Evolutionary conservation across 495 filamentous ascomycete genomes (phyloP).

Genomic region (Aspergillus sclerotiicarbonarius): DNA sequence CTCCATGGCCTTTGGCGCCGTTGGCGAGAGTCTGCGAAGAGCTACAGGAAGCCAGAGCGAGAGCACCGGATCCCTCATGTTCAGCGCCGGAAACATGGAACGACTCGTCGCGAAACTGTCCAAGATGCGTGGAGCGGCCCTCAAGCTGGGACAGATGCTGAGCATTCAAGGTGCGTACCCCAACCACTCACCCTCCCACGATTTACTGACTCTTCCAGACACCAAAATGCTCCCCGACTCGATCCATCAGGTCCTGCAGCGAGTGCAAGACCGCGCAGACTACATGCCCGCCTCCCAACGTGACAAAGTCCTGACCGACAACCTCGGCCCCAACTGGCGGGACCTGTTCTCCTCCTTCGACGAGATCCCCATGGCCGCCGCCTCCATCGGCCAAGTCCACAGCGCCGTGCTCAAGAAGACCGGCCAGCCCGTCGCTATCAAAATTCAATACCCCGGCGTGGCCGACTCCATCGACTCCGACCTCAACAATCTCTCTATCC

Average conservation of each 20-base stretch:
- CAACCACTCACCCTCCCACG: background rate
- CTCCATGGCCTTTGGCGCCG: slow-evolving; percentile 93
- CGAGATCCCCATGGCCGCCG: slow-evolving; percentile 89
- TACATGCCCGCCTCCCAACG: slow-evolving; percentile 96
- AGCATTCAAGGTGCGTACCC: slow-evolving; percentile 74
- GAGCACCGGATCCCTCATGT: slow-evolving; percentile 72
- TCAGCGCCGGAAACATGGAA: slow-evolving; percentile 87
- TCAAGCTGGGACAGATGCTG: slow-evolving; percentile 98
- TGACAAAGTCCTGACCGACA: slow-evolving; percentile 72
- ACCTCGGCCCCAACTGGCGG: slow-evolving; percentile 83
- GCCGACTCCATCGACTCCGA: slow-evolving; percentile 94
- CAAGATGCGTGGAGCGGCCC: slow-evolving; percentile 92
- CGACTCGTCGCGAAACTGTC: slow-evolving; percentile 88
- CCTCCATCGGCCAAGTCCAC: slow-evolving; percentile 98
- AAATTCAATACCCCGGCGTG: slow-evolving; percentile 97
- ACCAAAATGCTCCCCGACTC: slow-evolving; percentile 89
- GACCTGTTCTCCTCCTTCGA: slow-evolving; percentile 80
- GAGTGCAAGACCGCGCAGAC: slow-evolving; percentile 94
- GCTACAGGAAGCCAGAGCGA: slow-evolving; percentile 59
- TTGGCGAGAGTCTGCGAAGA: slow-evolving; percentile 77
- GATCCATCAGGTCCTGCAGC: slow-evolving; percentile 82
- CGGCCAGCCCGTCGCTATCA: slow-evolving; percentile 80
- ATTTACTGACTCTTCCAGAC: slow-evolving; percentile 46
- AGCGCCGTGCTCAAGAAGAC: slow-evolving; percentile 74
- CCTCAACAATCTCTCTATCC: slow-evolving; percentile 83